Evolutionary conservation across 2,329 filamentous ascomycete genomes (phyloP).

Genomic region (Chalara sp.): DNA sequence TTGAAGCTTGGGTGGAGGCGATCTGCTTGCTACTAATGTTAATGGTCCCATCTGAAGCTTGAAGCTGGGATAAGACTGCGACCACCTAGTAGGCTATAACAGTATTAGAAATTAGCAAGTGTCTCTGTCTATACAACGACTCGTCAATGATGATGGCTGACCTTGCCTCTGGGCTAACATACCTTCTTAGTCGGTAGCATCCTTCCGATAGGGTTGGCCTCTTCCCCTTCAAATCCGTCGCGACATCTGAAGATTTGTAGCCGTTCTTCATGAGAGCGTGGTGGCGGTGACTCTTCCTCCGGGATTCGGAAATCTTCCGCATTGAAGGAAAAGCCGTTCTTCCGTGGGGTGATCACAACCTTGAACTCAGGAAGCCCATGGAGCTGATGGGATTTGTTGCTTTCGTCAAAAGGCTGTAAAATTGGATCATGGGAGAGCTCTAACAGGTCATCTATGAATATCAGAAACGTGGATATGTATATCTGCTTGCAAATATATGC

Average conservation of each 20-base stretch:
- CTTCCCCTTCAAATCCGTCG: conserved; percentile 22
- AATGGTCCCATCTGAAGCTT: conserved; percentile 4
- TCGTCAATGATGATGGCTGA: not conserved
- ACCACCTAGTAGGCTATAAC: no score
- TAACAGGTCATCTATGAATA: conserved; percentile 2
- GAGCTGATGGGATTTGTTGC: not conserved
- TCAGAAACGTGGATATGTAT: not conserved
- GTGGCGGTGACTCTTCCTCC: not conserved
- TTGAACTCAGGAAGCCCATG: not conserved
- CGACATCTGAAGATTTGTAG: conserved; percentile 8
- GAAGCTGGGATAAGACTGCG: not conserved
- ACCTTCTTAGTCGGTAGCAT: conserved; percentile 14
- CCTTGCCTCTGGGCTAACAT: conserved; percentile 1
- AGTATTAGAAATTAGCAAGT: no score
- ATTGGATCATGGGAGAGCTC: conserved; percentile 20
- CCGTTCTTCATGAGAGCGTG: not conserved
- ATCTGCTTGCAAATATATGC: not conserved
- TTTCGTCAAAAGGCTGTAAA: conserved; percentile 10
- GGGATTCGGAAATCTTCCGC: conserved; percentile 15
- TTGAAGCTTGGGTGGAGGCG: no score
- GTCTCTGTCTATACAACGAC: no score
- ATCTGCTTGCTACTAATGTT: conserved; percentile 4
- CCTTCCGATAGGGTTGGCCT: conserved; percentile 16
- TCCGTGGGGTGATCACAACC: not conserved
- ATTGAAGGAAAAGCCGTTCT: conserved; percentile 8